These are phyloP conservation scores for Cytospora chrysosperma DNA, from an alignment of 2,329 filamentous ascomycete genomes.

Conservation along the genomic window DNA sequence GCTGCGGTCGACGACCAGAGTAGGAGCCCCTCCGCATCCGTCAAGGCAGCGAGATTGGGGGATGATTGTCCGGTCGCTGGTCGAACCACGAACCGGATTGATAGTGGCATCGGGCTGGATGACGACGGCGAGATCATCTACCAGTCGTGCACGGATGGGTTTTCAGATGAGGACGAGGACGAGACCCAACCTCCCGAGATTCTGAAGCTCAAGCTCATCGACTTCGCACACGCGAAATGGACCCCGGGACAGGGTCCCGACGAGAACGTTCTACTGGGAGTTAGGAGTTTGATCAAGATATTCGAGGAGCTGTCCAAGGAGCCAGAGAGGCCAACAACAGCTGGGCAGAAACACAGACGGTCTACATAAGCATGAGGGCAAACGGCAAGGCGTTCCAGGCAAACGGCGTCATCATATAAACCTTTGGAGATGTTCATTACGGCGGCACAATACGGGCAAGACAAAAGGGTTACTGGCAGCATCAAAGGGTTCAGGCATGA, in stretches of 20 bases:
- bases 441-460: conserved; percentile 12
- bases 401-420: conserved; percentile 10
- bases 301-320: conserved; percentile 60
- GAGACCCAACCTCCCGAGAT: conserved; percentile 63
- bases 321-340: conserved; percentile 3
- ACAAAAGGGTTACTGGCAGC: conserved; percentile 23
- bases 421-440: conserved; percentile 20
- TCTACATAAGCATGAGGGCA: background rate
- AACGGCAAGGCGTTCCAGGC: conserved; percentile 15
- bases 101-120: conserved; percentile 55
- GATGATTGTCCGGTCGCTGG: conserved; percentile 28
- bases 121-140: conserved; percentile 37
- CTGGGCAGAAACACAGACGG: conserved; percentile 7
- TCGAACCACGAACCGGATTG: conserved; percentile 47
- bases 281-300: conserved; percentile 69
- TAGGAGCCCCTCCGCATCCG: conserved; percentile 51
- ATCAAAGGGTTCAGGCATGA: conserved; percentile 24
- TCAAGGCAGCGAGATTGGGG: conserved; percentile 41
- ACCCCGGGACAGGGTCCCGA: conserved; percentile 80
- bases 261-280: conserved; percentile 75
- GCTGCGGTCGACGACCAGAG: conserved; percentile 55
- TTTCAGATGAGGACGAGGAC: conserved; percentile 52
- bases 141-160: conserved; percentile 34
- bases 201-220: conserved; percentile 83
- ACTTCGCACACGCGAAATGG: conserved; percentile 92